Evolutionary conservation across 2,329 filamentous ascomycete genomes (phyloP).

Genomic region (Phoma herbarum): DNA sequence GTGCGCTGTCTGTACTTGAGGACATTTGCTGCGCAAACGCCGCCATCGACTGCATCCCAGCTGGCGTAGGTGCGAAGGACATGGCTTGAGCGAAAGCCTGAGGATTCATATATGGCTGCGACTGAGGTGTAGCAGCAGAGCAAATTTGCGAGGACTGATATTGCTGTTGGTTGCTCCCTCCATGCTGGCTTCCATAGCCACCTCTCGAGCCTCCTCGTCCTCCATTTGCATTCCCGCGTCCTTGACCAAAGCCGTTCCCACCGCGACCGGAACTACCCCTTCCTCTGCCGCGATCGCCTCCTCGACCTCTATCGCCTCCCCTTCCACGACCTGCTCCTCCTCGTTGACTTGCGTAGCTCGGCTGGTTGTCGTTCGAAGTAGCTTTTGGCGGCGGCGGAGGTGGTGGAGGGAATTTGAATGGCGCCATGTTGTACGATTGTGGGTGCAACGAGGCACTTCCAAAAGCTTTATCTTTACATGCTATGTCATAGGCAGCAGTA

Average conservation of each 20-base stretch:
- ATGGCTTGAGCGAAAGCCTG: slow-evolving; percentile 40
- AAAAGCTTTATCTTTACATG: slow-evolving; percentile 7
- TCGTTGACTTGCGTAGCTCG: slow-evolving; percentile 41
- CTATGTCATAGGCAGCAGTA: neutral
- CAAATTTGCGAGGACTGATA: slow-evolving; percentile 7
- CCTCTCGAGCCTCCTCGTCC: slow-evolving; percentile 34
- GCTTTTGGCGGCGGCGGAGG: slow-evolving; percentile 54
- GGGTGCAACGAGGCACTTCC: slow-evolving; percentile 13
- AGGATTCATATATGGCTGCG: slow-evolving; percentile 30
- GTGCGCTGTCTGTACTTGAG: slow-evolving; percentile 1
- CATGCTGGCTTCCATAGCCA: slow-evolving; percentile 29
- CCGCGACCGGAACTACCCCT: slow-evolving; percentile 32
- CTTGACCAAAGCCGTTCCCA: slow-evolving; percentile 31
- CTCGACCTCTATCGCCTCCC: slow-evolving; percentile 40
- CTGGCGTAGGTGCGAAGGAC: slow-evolving; percentile 43
- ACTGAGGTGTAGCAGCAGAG: slow-evolving; percentile 5
- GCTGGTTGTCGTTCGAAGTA: slow-evolving; percentile 37
- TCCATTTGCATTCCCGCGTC: slow-evolving; percentile 26
- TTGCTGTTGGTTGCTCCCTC: slow-evolving; percentile 17
- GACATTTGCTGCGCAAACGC: slow-evolving; percentile 30
- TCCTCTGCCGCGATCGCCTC: slow-evolving; percentile 41
- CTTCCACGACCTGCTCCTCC: slow-evolving; percentile 41
- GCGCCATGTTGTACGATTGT: slow-evolving; percentile 35
- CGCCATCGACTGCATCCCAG: slow-evolving; percentile 40
- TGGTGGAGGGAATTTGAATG: slow-evolving; percentile 59